phyloP scores from a whole-genome alignment of 306 rosid species.

The Calophaca sinica region DNA sequence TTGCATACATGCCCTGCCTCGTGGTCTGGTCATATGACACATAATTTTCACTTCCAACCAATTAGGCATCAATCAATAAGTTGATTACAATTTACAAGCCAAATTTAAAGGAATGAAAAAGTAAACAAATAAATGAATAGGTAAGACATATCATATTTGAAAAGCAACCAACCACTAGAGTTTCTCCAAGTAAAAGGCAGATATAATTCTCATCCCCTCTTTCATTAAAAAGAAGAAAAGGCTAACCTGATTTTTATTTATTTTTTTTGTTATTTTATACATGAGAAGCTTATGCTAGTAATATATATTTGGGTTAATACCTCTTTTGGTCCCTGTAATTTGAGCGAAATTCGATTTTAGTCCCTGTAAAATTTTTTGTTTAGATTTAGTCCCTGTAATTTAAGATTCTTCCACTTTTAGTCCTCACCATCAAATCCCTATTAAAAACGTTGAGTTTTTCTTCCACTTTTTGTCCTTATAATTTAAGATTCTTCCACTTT shows the following conservation, averaged over 20 bases:
- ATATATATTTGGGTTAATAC: conserved; percentile 10
- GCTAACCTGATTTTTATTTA: neutral
- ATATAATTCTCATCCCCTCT: conserved; percentile 18
- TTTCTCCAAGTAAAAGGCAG: conserved; percentile 29
- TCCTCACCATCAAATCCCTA: too few relatives aligned
- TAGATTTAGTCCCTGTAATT: too few relatives aligned
- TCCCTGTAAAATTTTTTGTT: too few relatives aligned
- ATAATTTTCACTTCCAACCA: conserved; percentile 16
- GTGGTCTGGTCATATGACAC: conserved; percentile 2
- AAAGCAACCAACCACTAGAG: conserved; percentile 15
- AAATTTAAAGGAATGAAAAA: conserved; percentile 25
- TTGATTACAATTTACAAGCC: conserved; percentile 5
- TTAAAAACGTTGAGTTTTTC: too few relatives aligned
- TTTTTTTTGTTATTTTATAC: neutral
- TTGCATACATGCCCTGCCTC: conserved; percentile 14
- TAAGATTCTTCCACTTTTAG: too few relatives aligned
- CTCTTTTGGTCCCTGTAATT: too few relatives aligned
- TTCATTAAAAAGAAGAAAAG: conserved; percentile 31
- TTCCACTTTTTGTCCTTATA: too few relatives aligned
- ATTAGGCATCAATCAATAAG: neutral
- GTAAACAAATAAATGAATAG: conserved; percentile 24
- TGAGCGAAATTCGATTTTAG: too few relatives aligned
- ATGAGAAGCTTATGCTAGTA: conserved; percentile 6
- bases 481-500: too few relatives aligned
- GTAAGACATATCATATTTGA: neutral